A percentile compares a stretch with the other conserved stretches of the same genome.
phyloP scores from a whole-genome alignment of 768 basidiomycete genomes.

The Leucocoprinus sp. region DNA sequence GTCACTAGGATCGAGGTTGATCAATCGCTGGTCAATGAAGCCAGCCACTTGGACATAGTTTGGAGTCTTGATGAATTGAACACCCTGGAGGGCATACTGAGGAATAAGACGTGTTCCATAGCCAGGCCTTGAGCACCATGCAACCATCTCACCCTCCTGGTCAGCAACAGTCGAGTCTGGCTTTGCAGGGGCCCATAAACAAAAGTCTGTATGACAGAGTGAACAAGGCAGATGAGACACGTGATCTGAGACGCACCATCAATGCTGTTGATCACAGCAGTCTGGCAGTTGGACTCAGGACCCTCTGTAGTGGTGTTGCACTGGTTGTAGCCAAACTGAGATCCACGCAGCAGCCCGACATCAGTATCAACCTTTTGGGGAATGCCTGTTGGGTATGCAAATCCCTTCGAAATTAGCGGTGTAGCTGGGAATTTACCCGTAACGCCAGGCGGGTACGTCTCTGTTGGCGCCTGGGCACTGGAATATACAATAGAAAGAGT shows the following conservation, averaged over 20 bases:
- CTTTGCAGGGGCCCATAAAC: constrained; percentile 49
- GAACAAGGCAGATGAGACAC: not conserved
- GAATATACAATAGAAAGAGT: constrained; percentile 20
- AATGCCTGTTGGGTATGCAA: constrained; percentile 33
- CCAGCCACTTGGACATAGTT: constrained; percentile 60
- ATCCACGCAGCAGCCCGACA: constrained; percentile 25
- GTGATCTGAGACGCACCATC: constrained; percentile 23
- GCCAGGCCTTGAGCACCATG: constrained; percentile 69
- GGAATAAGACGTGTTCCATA: constrained; percentile 71
- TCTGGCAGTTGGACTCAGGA: constrained; percentile 54
- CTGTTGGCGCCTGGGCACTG: constrained; percentile 17
- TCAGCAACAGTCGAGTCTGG: constrained; percentile 53
- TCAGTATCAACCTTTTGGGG: constrained; percentile 32
- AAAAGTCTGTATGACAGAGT: constrained; percentile 40
- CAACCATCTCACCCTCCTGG: constrained; percentile 65
- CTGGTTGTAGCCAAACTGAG: constrained; percentile 56
- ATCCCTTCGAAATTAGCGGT: constrained; percentile 40
- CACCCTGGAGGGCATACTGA: constrained; percentile 49
- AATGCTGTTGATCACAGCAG: constrained; percentile 45
- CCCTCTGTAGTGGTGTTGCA: constrained; percentile 65
- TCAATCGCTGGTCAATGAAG: constrained; percentile 44
- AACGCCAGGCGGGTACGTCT: not conserved
- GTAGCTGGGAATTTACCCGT: constrained; percentile 32
- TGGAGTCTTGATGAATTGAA: constrained; percentile 57
- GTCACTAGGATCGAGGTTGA: constrained; percentile 50